Conservation (phyloP, 1,139 yeast genomes). For the Fermentozyma sake region DNA sequence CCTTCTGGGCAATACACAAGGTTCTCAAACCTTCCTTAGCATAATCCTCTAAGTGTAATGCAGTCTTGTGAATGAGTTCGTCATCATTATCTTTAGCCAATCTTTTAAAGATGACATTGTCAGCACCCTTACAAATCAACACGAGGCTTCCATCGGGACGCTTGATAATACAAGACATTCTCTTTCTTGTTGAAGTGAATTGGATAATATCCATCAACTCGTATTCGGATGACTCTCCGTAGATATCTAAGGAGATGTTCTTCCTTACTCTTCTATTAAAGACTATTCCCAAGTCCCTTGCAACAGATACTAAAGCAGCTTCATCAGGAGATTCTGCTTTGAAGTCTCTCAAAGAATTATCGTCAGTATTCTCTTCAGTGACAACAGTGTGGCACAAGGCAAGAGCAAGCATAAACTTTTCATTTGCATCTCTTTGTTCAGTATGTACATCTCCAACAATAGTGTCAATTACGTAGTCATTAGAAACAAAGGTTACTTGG, state of each 20-base stretch:
- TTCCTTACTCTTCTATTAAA: conserved; percentile 72
- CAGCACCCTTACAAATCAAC: conserved; percentile 90
- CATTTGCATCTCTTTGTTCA: conserved; percentile 59
- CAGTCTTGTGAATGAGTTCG: conserved; percentile 50
- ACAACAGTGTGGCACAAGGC: conserved; percentile 92
- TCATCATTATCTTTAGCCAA: conserved; percentile 30
- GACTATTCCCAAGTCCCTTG: conserved; percentile 86
- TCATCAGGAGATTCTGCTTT: conserved; percentile 99
- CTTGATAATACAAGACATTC: conserved; percentile 53
- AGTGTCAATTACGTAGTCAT: conserved; percentile 45
- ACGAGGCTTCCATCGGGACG: conserved; percentile 48
- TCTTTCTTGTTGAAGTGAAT: conserved; percentile 87
- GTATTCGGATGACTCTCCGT: conserved; percentile 68
- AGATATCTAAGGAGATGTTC: conserved; percentile 65
- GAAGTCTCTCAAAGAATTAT: conserved; percentile 51
- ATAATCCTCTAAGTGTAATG: conserved; percentile 81
- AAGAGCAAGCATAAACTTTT: conserved; percentile 79
- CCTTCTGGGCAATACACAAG: conserved; percentile 83
- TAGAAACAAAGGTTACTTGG: conserved; percentile 74
- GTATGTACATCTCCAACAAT: conserved; percentile 40
- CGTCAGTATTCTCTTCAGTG: conserved; percentile 62
- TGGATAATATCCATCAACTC: conserved; percentile 75
- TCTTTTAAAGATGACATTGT: conserved; percentile 80
- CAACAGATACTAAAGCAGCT: conserved; percentile 90
- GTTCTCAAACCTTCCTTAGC: conserved; percentile 98